phyloP scores from a whole-genome alignment of 2,329 filamentous ascomycete species.

The Penicillium concentricum region DNA sequence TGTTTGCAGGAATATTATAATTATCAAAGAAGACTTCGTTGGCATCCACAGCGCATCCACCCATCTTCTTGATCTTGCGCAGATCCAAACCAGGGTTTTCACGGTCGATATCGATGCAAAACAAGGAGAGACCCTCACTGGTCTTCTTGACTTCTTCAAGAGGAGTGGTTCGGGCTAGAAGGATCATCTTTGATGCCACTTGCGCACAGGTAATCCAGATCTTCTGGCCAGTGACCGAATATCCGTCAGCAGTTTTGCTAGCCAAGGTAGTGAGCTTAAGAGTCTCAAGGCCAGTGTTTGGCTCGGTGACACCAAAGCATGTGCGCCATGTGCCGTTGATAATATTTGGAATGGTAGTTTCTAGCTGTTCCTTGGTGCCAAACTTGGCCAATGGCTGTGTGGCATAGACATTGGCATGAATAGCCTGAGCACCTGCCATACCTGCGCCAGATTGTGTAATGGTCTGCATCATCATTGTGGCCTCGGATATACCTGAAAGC shows the following conservation, averaged over 20 bases:
- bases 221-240: constrained; percentile 73
- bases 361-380: constrained; percentile 63
- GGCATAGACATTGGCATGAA: constrained; percentile 56
- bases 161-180: constrained; percentile 73
- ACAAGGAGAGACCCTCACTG: constrained; percentile 74
- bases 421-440: constrained; percentile 65
- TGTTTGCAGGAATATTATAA: constrained; percentile 64
- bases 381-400: constrained; percentile 75
- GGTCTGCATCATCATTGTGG: constrained; percentile 84
- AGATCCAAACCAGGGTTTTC: constrained; percentile 61
- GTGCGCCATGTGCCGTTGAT: constrained; percentile 69
- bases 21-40: constrained; percentile 88
- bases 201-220: constrained; percentile 89
- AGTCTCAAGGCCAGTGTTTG: constrained; percentile 76
- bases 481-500: constrained; percentile 63
- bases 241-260: constrained; percentile 58
- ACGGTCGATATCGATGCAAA: constrained; percentile 74
- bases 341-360: constrained; percentile 66
- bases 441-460: constrained; percentile 73
- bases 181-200: constrained; percentile 78
- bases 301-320: constrained; percentile 85
- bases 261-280: constrained; percentile 68
- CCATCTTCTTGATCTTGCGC: constrained; percentile 79
- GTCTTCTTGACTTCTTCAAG: constrained; percentile 66
- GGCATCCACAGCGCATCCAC: constrained; percentile 75